Percentiles rank a stretch among this genome's conserved stretches.
phyloP scores from a whole-genome alignment of 768 basidiomycete species.

The Collybia sordida region DNA sequence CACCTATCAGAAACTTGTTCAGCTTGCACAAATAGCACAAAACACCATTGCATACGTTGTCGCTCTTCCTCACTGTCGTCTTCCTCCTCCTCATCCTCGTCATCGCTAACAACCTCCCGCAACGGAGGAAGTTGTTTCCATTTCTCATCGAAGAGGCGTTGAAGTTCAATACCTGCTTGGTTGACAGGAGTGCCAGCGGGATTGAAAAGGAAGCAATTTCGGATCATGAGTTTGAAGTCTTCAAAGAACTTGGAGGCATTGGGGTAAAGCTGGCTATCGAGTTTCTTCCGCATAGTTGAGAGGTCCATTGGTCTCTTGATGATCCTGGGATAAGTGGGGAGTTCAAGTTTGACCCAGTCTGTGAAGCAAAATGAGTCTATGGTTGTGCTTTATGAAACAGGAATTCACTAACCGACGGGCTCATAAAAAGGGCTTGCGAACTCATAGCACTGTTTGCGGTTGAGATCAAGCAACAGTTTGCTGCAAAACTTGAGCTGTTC shows the following conservation, averaged over 20 bases:
- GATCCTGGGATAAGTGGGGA: constrained; percentile 84
- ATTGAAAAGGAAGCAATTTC: constrained; percentile 92
- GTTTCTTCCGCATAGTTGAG: constrained; percentile 81
- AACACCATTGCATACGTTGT: constrained; percentile 49
- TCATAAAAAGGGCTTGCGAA: constrained; percentile 87
- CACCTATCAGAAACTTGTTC: constrained; percentile 45
- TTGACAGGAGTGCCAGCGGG: constrained; percentile 86
- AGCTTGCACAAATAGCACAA: constrained; percentile 12
- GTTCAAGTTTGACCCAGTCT: constrained; percentile 78
- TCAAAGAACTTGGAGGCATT: constrained; percentile 81
- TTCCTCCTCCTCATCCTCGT: constrained; percentile 68
- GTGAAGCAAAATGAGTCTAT: constrained; percentile 8
- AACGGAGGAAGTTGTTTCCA: constrained; percentile 78
- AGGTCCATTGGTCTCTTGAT: constrained; percentile 97
- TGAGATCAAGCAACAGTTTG: constrained; percentile 72
- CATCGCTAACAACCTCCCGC: constrained; percentile 52
- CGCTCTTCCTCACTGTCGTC: constrained; percentile 69
- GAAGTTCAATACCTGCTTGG: constrained; percentile 81
- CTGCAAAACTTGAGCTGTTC: constrained; percentile 86
- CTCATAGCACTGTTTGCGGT: constrained; percentile 73
- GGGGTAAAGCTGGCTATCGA: constrained; percentile 75
- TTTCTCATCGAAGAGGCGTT: constrained; percentile 89
- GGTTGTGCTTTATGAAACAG: constrained; percentile 1
- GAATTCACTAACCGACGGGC: constrained; percentile 75
- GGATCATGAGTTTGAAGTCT: constrained; percentile 94